Conservation (phyloP, 108 stramenopile genomes). For the Aurantiochytrium sp. region DNA sequence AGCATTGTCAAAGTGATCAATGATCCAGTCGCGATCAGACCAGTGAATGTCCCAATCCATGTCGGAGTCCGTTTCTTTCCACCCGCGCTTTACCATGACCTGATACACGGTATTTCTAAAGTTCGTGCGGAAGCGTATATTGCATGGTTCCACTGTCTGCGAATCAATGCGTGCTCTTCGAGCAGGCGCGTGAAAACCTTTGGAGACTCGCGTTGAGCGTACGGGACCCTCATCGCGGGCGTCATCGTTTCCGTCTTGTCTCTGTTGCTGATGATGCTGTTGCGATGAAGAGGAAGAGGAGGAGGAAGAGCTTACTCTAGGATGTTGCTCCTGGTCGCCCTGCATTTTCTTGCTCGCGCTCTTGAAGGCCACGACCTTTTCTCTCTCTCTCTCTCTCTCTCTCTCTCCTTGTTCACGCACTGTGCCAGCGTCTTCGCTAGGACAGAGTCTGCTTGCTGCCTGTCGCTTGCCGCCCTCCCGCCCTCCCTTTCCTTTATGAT, state of each 20-base stretch:
- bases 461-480: too few species aligned
- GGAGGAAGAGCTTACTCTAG: too few species aligned
- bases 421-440: too few species aligned
- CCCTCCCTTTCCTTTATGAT: too few species aligned
- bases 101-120: constrained; percentile 36
- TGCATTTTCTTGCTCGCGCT: too few species aligned
- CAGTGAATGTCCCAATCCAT: constrained; percentile 39
- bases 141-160: neutral
- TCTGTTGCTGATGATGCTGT: neutral
- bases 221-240: neutral
- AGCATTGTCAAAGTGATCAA: constrained; percentile 29
- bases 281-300: neutral
- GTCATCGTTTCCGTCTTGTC: neutral
- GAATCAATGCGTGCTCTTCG: neutral
- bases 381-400: too few species aligned
- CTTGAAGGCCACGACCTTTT: too few species aligned
- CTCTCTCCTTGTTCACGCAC: too few species aligned
- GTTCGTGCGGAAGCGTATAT: constrained; percentile 24
- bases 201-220: neutral
- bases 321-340: too few species aligned
- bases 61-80: constrained; percentile 34
- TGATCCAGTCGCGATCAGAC: constrained; percentile 41
- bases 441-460: too few species aligned
- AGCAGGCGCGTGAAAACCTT: neutral
- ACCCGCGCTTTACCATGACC: constrained; percentile 26